These are phyloP conservation scores for Trichosporon sp. DNA, from an alignment of 1,284 basidiomycete genomes.

Conservation along the genomic window DNA sequence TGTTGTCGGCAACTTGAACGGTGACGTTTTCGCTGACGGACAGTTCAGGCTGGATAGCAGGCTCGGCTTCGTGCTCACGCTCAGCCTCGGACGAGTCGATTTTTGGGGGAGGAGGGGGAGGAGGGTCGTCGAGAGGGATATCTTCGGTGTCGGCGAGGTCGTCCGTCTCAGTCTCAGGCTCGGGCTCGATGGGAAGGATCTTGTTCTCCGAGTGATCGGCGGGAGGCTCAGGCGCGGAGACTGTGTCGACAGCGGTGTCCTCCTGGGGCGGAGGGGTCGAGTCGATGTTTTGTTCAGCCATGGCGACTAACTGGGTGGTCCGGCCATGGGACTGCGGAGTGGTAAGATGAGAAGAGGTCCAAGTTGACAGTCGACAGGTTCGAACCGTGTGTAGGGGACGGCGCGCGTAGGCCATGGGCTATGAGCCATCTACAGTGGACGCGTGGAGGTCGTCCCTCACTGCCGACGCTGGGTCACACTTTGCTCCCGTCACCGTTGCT, in stretches of 20 bases:
- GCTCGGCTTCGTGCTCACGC: neutral
- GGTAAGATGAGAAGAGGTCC: neutral
- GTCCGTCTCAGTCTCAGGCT: neutral
- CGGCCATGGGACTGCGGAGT: conserved; percentile 10
- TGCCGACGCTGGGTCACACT: neutral
- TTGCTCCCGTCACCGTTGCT: conserved; percentile 17
- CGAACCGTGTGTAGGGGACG: neutral
- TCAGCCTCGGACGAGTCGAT: neutral
- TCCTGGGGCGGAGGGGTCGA: neutral
- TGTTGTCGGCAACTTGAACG: neutral
- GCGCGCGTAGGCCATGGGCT: conserved; percentile 15
- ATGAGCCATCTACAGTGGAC: neutral
- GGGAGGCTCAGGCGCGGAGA: neutral
- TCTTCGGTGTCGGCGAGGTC: conserved; percentile 13
- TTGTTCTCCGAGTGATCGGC: neutral
- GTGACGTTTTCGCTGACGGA: neutral
- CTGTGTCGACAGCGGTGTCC: neutral
- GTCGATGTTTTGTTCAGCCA: conserved; percentile 14
- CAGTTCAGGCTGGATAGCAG: neutral
- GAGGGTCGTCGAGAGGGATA: conserved; percentile 7
- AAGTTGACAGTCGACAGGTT: neutral
- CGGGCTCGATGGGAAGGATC: conserved; percentile 10
- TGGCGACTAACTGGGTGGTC: conserved; percentile 14
- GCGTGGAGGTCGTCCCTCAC: conserved; percentile 17
- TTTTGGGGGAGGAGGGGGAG: conserved; percentile 5